These are phyloP conservation scores for Rhynchospora pubera DNA, from an alignment of 176 grass and related monocot genomes.

Conservation along the genomic window DNA sequence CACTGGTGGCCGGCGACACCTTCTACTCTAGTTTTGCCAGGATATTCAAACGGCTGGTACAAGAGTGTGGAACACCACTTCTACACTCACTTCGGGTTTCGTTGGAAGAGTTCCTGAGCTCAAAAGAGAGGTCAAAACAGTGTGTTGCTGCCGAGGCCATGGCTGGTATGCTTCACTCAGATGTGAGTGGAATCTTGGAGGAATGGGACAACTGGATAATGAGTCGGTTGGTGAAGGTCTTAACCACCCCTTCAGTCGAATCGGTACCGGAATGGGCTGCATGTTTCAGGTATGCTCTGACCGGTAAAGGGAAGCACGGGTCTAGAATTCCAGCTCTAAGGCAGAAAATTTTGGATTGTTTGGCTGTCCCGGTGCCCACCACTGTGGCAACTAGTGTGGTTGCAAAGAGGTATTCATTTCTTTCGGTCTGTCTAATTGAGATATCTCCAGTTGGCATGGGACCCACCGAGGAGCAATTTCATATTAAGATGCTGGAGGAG, in stretches of 20 bases:
- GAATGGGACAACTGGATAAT: conserved; percentile 61
- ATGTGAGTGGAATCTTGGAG: conserved; percentile 48
- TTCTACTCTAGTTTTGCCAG: conserved; percentile 89
- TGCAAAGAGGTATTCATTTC: conserved; percentile 95
- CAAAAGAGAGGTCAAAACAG: conserved; percentile 95
- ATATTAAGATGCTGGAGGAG: conserved; percentile 69
- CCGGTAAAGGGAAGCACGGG: conserved; percentile 82
- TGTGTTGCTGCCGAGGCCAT: conserved; percentile 95
- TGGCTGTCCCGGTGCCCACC: conserved; percentile 48
- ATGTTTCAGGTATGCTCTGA: conserved; percentile 89
- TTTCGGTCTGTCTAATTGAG: conserved; percentile 77
- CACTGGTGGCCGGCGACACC: conserved; percentile 43
- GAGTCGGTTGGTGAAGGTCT: conserved; percentile 58
- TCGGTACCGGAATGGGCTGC: conserved; percentile 93
- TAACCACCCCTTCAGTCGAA: conserved; percentile 79
- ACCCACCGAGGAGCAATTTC: conserved; percentile 46
- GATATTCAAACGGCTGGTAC: conserved; percentile 92
- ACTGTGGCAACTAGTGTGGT: conserved; percentile 59
- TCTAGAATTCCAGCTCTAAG: conserved; percentile 64
- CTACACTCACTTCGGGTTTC: conserved; percentile 45
- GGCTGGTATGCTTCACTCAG: conserved; percentile 90
- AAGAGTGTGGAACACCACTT: conserved; percentile 72
- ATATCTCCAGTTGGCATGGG: conserved; percentile 81
- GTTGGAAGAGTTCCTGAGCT: conserved; percentile 66
- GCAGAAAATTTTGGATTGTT: conserved; percentile 71